Evolutionary conservation across 805 yeast genomes (phyloP), one percentile per base, ranked within the genome.

Genomic region (Cyberlindnera mrakii): DNA sequence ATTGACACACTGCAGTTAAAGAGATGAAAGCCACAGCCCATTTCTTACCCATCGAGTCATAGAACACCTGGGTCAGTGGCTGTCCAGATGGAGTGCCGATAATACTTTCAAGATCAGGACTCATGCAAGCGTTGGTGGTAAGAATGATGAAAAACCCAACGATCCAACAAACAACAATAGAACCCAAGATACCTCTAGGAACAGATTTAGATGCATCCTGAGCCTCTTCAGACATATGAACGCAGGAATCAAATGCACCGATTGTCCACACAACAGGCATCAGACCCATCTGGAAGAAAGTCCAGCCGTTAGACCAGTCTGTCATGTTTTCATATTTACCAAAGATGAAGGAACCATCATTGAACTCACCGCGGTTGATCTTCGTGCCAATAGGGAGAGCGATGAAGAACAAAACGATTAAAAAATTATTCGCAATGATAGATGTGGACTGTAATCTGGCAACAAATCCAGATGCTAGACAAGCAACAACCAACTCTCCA

Each of bases 211-310:
- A 65, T 13, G 86, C 82, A 52, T 79, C 73, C 42, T 68, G 67
- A 18, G 82, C 82, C 58, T 82, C 87, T 59, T 82, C 89, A 11
- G 82, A 69, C 78, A 80, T 77, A 62, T 82, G 87, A 37, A 81
- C 78, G 53, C 82, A 77, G 5, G 84, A 74, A 58, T 82, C 87
- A 57, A 80, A 80, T 1, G 83, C 80, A 33, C 85, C 83, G 60
- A 81, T 79, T 25, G 85, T 80, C 88, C 89, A 82, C 45, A 80
- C 73, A 5, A 78, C 77, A 0, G 86, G 80, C 74, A 78, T 72
- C 72, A 78, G 75, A 3, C 60, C 60, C 53, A 77, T 64, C 46
- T 69, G 58, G 35, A 65, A 44, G 58, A 75, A 58, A 10, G 76
- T 68, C 78, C 82, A 77, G 23, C 84, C 85, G 29, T 59, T 63